Percentiles rank a stretch among this genome's conserved stretches.
Conservation (phyloP, 75 land plant genomes). For the Adiantum capillusveneris region DNA sequence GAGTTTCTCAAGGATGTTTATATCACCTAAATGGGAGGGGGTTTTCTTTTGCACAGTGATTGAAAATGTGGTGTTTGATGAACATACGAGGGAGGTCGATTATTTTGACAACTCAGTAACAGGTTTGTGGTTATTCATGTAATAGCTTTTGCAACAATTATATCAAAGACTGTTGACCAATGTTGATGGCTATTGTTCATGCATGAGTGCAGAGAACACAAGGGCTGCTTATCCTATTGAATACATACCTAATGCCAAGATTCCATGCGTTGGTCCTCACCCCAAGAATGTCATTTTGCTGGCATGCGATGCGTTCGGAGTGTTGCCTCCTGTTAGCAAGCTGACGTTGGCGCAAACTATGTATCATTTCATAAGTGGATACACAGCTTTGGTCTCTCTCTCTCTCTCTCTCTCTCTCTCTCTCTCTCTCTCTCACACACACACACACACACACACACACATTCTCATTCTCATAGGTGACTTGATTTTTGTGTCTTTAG, state of each 20-base stretch:
- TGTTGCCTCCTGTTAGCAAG: conserved; percentile 97
- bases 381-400: conserved; percentile 77
- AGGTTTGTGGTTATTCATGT: too few relatives aligned
- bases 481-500: conserved; percentile 34
- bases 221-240: conserved; percentile 94
- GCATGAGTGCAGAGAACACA: conserved; percentile 97
- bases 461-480: too few relatives aligned
- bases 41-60: conserved; percentile 65
- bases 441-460: too few relatives aligned
- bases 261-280: conserved; percentile 92
- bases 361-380: too few relatives aligned
- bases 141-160: too few relatives aligned
- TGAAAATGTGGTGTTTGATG: conserved; percentile 93
- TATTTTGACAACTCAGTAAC: conserved; percentile 78
- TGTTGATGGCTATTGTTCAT: too few relatives aligned
- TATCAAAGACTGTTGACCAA: too few relatives aligned
- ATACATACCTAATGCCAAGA: conserved; percentile 82
- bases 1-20: too few relatives aligned
- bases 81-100: conserved; percentile 79
- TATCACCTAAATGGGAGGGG: too few relatives aligned
- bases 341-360: conserved; percentile 81
- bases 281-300: conserved; percentile 90
- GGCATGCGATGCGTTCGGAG: conserved; percentile 96
- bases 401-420: too few relatives aligned
- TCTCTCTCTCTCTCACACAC: too few relatives aligned